Evolutionary conservation across 106 monocot species (phyloP).

Genomic region (Triglochin maritima): DNA sequence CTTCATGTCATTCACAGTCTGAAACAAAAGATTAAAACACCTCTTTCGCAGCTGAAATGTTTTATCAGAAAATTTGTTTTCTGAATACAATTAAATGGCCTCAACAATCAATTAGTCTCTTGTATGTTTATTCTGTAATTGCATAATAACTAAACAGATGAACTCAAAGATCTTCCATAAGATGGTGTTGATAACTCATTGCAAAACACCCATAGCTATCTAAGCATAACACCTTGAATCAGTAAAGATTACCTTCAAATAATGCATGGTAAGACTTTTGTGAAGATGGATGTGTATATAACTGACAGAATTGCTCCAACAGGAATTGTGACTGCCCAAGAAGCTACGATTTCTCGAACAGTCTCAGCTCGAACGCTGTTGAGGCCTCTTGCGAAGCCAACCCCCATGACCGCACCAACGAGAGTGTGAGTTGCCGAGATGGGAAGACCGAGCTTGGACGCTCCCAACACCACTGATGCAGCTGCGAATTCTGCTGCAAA

Average conservation of each 20-base stretch:
- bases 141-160: no score
- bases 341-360: conserved; percentile 70
- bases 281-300: conserved; percentile 59
- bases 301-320: conserved; percentile 68
- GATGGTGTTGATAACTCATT: background rate
- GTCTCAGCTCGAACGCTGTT: conserved; percentile 81
- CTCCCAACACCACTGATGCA: conserved; percentile 81
- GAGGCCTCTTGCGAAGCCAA: conserved; percentile 83
- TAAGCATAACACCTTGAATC: background rate
- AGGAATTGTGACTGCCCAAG: conserved; percentile 90
- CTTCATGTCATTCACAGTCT: no score
- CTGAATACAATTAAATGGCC: background rate
- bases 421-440: conserved; percentile 99
- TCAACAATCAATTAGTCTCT: background rate
- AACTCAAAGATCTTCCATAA: background rate
- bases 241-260: background rate
- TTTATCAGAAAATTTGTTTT: background rate
- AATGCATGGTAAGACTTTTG: conserved; percentile 33
- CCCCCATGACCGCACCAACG: conserved; percentile 94
- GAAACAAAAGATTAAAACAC: no score
- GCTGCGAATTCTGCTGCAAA: conserved; percentile 98
- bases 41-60: no score
- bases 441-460: conserved; percentile 88
- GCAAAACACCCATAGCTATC: background rate
- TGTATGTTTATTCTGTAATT: no score